Percentiles rank a stretch among this genome's conserved stretches.
Conservation (phyloP, 2,329 filamentous ascomycete species). For the Triangularia setosa region DNA sequence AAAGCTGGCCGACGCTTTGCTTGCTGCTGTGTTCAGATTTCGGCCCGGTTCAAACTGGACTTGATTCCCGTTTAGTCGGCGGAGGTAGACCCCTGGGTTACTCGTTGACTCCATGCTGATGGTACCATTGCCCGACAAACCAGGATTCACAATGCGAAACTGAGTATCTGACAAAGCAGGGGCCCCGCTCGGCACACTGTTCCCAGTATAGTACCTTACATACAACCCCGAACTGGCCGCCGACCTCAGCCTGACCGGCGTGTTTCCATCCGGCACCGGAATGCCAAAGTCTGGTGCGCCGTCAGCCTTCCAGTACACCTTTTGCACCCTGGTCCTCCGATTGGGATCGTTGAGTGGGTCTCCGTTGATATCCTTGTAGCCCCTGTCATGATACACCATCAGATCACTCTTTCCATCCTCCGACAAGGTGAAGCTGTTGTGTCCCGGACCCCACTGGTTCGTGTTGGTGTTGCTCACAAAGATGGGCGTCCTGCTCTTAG, state of each 20-base stretch:
- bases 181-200: neutral
- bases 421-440: constrained; percentile 30
- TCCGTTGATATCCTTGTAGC: constrained; percentile 29
- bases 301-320: constrained; percentile 31
- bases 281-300: constrained; percentile 31
- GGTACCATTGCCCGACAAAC: constrained; percentile 20
- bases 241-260: constrained; percentile 24
- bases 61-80: constrained; percentile 4
- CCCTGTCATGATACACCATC: constrained; percentile 28
- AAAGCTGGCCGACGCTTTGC: constrained; percentile 22
- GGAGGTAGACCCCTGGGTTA: constrained; percentile 24
- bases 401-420: constrained; percentile 30
- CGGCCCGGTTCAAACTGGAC: constrained; percentile 14
- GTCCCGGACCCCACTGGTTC: constrained; percentile 30
- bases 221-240: constrained; percentile 14
- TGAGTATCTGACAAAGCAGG: constrained; percentile 23
- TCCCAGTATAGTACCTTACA: constrained; percentile 17
- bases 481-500: constrained; percentile 26
- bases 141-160: constrained; percentile 26
- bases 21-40: constrained; percentile 6
- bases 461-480: constrained; percentile 29
- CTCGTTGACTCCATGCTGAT: constrained; percentile 27
- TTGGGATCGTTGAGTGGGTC: constrained; percentile 29
- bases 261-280: constrained; percentile 26
- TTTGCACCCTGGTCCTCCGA: constrained; percentile 29